phyloP scores from a whole-genome alignment of 164 flowering plant species.

The Piper longum region DNA sequence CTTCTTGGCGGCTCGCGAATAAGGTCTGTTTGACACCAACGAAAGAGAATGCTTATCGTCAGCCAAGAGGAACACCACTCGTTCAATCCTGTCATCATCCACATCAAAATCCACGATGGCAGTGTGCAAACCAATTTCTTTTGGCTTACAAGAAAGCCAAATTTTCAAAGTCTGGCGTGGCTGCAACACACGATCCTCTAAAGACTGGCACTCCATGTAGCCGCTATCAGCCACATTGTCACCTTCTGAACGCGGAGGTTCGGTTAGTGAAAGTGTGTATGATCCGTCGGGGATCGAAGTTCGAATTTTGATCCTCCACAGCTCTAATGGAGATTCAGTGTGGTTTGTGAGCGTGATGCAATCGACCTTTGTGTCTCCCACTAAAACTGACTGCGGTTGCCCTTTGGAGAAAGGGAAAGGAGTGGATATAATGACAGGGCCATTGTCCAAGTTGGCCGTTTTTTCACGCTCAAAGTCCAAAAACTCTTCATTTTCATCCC shows the following conservation, averaged over 20 bases:
- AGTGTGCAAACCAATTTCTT: conserved; percentile 60
- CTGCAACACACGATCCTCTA: conserved; percentile 68
- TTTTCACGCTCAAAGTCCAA: conserved; percentile 49
- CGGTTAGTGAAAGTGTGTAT: conserved; percentile 54
- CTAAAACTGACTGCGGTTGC: conserved; percentile 48
- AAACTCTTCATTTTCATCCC: conserved; percentile 61
- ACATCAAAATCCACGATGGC: conserved; percentile 57
- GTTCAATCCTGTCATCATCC: conserved; percentile 50
- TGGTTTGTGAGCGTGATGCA: conserved; percentile 51
- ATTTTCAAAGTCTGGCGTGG: conserved; percentile 45
- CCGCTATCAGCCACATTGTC: conserved; percentile 19
- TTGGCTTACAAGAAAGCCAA: conserved; percentile 85
- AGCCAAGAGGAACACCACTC: conserved; percentile 59
- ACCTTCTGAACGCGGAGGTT: conserved; percentile 51
- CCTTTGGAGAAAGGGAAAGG: conserved; percentile 55
- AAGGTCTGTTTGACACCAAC: conserved; percentile 48
- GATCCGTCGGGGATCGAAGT: conserved; percentile 59
- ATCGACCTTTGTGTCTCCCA: conserved; percentile 40
- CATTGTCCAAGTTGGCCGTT: conserved; percentile 42
- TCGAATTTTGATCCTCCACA: conserved; percentile 52
- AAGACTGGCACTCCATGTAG: conserved; percentile 31
- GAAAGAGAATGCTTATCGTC: conserved; percentile 64
- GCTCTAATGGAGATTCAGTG: conserved; percentile 47
- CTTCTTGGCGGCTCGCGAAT: conserved; percentile 21
- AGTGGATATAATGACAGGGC: conserved; percentile 46